A percentile compares a stretch with the other conserved stretches of the same genome.
Evolutionary conservation across 805 yeast species (phyloP).

Genomic region (Lachancea mirantina): DNA sequence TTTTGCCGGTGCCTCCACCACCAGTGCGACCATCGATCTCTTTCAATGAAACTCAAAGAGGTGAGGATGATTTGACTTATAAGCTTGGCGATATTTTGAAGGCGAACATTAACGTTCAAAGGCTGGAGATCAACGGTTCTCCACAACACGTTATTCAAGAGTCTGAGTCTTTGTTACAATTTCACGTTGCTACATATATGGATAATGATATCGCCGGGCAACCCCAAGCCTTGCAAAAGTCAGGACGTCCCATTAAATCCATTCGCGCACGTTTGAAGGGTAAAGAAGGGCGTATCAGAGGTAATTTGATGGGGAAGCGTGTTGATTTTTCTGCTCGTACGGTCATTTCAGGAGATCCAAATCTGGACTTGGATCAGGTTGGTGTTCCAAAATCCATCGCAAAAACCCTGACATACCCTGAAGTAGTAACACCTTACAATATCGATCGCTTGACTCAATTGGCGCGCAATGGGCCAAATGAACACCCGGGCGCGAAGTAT

Average conservation of each 20-base stretch:
- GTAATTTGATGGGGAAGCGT: conserved; percentile 98
- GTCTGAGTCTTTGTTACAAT: conserved; percentile 89
- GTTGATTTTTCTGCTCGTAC: conserved; percentile 99
- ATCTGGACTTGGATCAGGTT: conserved; percentile 93
- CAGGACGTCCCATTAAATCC: conserved; percentile 97
- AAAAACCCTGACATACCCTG: conserved; percentile 91
- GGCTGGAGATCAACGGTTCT: conserved; percentile 96
- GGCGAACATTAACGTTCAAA: conserved; percentile 95
- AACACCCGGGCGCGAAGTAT: conserved; percentile 98
- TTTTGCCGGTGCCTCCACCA: conserved; percentile 99
- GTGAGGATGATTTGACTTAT: conserved; percentile 98
- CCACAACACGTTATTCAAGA: conserved; percentile 98
- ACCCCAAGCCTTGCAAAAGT: conserved; percentile 97
- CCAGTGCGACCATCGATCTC: conserved; percentile 99
- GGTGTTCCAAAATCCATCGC: conserved; percentile 98
- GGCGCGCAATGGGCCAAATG: conserved; percentile 97
- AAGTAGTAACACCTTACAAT: conserved; percentile 94
- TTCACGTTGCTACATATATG: conserved; percentile 98
- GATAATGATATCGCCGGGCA: conserved; percentile 99
- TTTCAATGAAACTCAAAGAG: conserved; percentile 94
- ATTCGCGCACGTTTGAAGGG: conserved; percentile 99
- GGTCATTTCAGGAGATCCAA: conserved; percentile 98
- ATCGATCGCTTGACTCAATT: conserved; percentile 87
- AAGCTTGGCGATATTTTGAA: conserved; percentile 94
- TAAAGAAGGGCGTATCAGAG: conserved; percentile 98